Evolutionary conservation across 352 stramenopile species (phyloP), one percentile per base, ranked within the genome.

Genomic region (Pythium insidiosum): DNA sequence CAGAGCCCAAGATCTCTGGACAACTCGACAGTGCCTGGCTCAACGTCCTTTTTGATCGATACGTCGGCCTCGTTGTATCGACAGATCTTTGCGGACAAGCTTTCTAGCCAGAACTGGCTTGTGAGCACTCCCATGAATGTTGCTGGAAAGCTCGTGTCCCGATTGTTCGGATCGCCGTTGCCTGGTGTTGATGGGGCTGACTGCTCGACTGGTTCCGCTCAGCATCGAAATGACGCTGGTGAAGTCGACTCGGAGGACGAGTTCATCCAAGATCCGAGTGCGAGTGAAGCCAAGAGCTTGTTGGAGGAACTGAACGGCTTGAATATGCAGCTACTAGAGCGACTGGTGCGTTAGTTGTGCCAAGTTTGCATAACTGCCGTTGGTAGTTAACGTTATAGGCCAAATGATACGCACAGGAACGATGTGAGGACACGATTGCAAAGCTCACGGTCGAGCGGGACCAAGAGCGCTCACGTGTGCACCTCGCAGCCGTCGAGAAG

Each of bases 241-340:
- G 28, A 21, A 18, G 24, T 35, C n/a, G 35, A 43, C 21, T 26
- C 20, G 10, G 26, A 36, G 10, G 52, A 52, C 7, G 50, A 79
- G 1, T 28, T n/a, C n/a, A n/a, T n/a, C n/a, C n/a, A n/a, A n/a
- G n/a, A 49, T 1, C 18, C 44, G 52, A 71, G 31, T 22, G 41
- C 40, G 18, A 43, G 54, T 7, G 68, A 88, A 25, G 68, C 68
- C n/a, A 82, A 75, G 21, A 91, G 75, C 38, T 62, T 91, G 34
- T 50, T 91, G 21, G 73, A 91, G 45, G 78, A 91, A 41, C 63
- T 91, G 7, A 91, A 91, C 50, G 73, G 73, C 0, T 68, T 91
- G 13, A 91, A 91, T 26, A 88, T 91, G 78, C 68, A 86, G 60
- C 52, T 91, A 1, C 72, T 91, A 45, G 72, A 87, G 44, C 69